Evolutionary conservation across 176 grass and related monocot species (phyloP).

Genomic region (Oryza meridionalis): DNA sequence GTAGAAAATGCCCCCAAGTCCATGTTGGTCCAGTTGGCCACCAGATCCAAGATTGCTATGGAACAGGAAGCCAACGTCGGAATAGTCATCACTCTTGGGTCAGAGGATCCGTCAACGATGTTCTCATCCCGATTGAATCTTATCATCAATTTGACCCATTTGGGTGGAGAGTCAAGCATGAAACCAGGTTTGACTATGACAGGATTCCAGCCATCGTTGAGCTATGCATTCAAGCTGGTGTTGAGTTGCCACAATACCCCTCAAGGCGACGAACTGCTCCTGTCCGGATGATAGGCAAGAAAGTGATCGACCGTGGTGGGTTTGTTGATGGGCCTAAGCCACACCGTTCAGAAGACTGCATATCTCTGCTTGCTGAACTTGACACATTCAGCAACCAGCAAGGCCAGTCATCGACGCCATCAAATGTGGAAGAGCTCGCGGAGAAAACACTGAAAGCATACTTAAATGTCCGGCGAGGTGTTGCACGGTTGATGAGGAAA

Average conservation of each 20-base stretch:
- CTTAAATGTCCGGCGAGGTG: constrained; percentile 55
- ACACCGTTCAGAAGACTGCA: constrained; percentile 55
- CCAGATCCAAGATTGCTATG: constrained; percentile 76
- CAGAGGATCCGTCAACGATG: constrained; percentile 74
- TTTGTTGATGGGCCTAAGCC: constrained; percentile 78
- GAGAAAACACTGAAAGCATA: constrained; percentile 83
- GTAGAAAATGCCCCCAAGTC: constrained; percentile 81
- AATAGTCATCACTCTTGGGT: constrained; percentile 85
- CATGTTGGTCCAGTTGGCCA: constrained; percentile 85
- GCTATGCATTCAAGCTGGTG: constrained; percentile 94
- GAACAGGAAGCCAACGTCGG: constrained; percentile 67
- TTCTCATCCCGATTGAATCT: constrained; percentile 82
- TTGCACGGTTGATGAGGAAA: constrained; percentile 67
- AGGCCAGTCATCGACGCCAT: constrained; percentile 32
- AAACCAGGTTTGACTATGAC: constrained; percentile 80
- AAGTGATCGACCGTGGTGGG: constrained; percentile 69
- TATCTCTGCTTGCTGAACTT: constrained; percentile 73
- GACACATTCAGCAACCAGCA: constrained; percentile 66
- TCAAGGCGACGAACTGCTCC: constrained; percentile 73
- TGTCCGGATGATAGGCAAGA: constrained; percentile 88
- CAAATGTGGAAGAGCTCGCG: constrained; percentile 60
- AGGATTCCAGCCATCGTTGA: constrained; percentile 89
- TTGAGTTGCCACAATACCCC: constrained; percentile 79
- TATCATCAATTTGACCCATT: constrained; percentile 95
- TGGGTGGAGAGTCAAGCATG: constrained; percentile 86